Evolutionary conservation across 192 early-diverging fungal genomes (phyloP).

Genomic region (Glomus cerebriforme): DNA sequence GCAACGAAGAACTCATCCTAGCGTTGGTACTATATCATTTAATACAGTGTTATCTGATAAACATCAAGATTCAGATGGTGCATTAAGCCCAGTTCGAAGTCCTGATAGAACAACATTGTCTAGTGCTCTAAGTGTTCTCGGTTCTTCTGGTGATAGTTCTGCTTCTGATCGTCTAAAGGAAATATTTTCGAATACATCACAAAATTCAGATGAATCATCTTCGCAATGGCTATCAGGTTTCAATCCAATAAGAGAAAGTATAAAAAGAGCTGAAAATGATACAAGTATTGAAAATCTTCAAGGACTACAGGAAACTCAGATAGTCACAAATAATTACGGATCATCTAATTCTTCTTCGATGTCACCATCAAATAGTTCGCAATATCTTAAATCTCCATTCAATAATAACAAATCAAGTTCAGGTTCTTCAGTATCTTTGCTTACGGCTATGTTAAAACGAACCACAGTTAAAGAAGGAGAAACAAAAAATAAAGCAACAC

Average conservation of each 20-base stretch:
- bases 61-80: constrained; percentile 17
- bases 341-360: neutral
- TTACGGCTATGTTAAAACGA: constrained; percentile 20
- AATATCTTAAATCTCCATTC: neutral
- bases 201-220: neutral
- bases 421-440: constrained; percentile 20
- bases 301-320: neutral
- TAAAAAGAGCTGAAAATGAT: neutral
- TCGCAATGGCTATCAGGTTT: neutral
- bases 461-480: neutral
- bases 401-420: neutral
- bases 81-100: neutral
- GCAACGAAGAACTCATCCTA: neutral
- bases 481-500: neutral
- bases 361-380: neutral
- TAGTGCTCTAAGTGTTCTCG: too few species aligned
- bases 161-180: constrained; percentile 18
- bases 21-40: constrained; percentile 7
- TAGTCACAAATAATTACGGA: neutral
- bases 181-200: neutral
- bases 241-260: constrained; percentile 1
- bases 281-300: neutral
- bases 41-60: constrained; percentile 10
- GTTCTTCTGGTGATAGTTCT: neutral
- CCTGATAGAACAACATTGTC: neutral